These are phyloP conservation scores for Clonostachys rosea DNA, from an alignment of 2,329 filamentous ascomycete genomes.

Conservation along the genomic window DNA sequence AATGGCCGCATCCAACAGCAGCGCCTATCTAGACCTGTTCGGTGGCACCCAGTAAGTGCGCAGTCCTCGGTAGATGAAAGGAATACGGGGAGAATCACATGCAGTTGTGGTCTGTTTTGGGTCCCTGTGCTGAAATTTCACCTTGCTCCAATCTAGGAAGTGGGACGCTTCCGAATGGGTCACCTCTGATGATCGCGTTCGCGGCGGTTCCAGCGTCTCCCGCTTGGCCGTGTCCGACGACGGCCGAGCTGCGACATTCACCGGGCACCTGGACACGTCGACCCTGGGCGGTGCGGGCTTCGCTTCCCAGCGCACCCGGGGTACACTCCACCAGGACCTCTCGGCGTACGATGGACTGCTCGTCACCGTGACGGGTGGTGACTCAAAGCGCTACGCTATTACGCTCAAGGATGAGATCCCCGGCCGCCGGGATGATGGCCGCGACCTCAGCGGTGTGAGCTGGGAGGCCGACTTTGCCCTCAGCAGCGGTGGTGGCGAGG, in stretches of 20 bases:
- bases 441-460: constrained; percentile 67
- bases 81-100: too few relatives aligned
- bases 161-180: constrained; percentile 63
- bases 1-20: too few relatives aligned
- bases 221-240: constrained; percentile 26
- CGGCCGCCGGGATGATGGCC: constrained; percentile 52
- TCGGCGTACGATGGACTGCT: constrained; percentile 56
- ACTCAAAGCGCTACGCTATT: constrained; percentile 68
- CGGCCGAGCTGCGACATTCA: constrained; percentile 46
- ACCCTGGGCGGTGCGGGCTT: constrained; percentile 79
- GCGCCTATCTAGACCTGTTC: too few relatives aligned
- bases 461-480: constrained; percentile 67
- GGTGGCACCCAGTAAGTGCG: too few relatives aligned
- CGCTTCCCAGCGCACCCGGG: constrained; percentile 68
- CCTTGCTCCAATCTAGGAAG: constrained; percentile 27
- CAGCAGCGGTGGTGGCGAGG: constrained; percentile 11
- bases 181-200: constrained; percentile 70
- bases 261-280: constrained; percentile 66
- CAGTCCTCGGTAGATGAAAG: too few relatives aligned
- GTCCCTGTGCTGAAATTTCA: too few relatives aligned
- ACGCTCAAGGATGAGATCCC: constrained; percentile 68
- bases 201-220: constrained; percentile 63
- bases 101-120: too few relatives aligned
- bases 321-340: constrained; percentile 58
- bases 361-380: constrained; percentile 45